phyloP scores from a whole-genome alignment of 2,329 filamentous ascomycete genomes.

The Alternaria sp. region DNA sequence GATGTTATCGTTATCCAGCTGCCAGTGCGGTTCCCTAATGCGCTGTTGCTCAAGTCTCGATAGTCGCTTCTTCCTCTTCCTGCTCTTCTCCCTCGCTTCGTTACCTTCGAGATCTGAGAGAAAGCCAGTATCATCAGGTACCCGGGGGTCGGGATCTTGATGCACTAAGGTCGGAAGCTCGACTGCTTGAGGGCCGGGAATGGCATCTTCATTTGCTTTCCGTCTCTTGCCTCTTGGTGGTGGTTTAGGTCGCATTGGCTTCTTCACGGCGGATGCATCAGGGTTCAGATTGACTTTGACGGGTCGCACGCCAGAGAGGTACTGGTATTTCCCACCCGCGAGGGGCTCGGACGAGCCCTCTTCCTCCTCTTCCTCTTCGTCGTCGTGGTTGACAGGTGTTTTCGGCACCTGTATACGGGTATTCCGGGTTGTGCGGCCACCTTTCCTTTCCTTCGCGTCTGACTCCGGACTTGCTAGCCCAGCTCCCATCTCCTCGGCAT shows the following conservation, averaged over 20 bases:
- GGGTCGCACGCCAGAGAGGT: slow-evolving; percentile 2
- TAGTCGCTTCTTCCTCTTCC: slow-evolving; percentile 1
- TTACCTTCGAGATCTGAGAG: slow-evolving; percentile 7
- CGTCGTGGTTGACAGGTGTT: neutral
- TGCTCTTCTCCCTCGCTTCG: neutral
- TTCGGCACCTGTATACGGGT: neutral
- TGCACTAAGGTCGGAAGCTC: neutral
- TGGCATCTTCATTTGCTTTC: neutral
- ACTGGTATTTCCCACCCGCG: slow-evolving; percentile 10
- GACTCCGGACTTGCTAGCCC: neutral
- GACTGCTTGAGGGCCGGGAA: neutral
- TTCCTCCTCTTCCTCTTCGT: slow-evolving; percentile 3
- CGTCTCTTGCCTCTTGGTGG: slow-evolving; percentile 5
- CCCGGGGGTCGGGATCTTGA: slow-evolving; percentile 3
- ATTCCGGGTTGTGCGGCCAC: neutral
- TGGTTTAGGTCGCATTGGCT: neutral
- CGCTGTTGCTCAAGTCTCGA: neutral
- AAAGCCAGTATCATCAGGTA: slow-evolving; percentile 8
- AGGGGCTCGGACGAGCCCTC: slow-evolving; percentile 5
- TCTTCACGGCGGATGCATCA: neutral
- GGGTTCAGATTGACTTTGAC: slow-evolving; percentile 10
- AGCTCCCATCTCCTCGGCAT: neutral
- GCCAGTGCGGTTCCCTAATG: slow-evolving; percentile 8
- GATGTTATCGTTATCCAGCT: neutral
- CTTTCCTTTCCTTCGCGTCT: neutral